Base-by-base conservation (phyloP, 768 basidiomycete genomes). In the Rhizopogon sp. region DNA sequence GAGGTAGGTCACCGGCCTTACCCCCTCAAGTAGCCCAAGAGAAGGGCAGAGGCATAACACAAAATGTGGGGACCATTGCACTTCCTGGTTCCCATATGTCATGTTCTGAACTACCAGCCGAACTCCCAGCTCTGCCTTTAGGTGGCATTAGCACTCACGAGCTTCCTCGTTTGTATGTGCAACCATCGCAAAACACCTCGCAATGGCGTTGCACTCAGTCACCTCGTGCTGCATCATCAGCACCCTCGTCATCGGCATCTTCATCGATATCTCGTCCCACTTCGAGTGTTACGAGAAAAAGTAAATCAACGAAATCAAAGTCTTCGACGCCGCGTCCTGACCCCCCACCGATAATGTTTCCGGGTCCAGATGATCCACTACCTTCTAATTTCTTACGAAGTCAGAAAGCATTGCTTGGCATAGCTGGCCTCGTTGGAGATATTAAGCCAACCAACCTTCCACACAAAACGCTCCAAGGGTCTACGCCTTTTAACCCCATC, bases 31-130 rank as follows among this genome's bases (percentile, higher is more conserved):
- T 58, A 57, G 51, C 50, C 29, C 29, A 45, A 28, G 56, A 54
- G 56, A 63, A 62, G 70, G 47, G 54, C 47, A 45, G 39, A 43
- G 45, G 50, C 35, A 49, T 39, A 72, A 73, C 78, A 84, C 79
- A 88, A 87, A 90, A 92, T 82, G 90, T 92, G 89, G 89, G 88
- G 89, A 87, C 89, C 88, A 90, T 90, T 91, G 90, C 90, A 91
- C 90, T 91, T 89, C 88, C 88, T 90, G 90, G 89, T 83, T 88
- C 88, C 88, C 89, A 87, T 77, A 79, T 70, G 69, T 71, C 76
- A 72, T 78, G 76, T 88, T 87, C 87, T 90, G 87, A 91, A 90
- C 79, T 85, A 75, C 80, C 88, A 74, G 79, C 85, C 77, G 74
- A 82, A 77, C 83, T 85, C 82, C 72, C 85, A 89, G 88, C 82